A percentile compares a stretch with the other conserved stretches of the same genome.
Evolutionary conservation across 192 early-diverging fungal species (phyloP).

Genomic region (Gigaspora rosea): DNA sequence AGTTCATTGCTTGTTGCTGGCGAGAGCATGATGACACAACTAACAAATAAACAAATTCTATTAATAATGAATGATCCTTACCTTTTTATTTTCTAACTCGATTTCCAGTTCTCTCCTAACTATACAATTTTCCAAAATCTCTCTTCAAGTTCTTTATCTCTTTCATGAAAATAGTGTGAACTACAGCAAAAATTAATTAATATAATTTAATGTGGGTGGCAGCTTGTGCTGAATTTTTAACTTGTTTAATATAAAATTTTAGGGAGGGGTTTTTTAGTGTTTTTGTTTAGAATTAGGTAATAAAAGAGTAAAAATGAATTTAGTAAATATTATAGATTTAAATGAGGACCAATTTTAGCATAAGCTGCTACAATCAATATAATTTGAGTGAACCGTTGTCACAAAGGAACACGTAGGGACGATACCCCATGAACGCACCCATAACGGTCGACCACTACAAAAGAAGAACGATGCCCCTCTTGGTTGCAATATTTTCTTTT

Average conservation of each 20-base stretch:
- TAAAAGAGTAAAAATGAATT: too few species aligned
- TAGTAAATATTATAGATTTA: too few species aligned
- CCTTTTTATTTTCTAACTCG: slow-evolving; percentile 24
- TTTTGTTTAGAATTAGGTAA: too few species aligned
- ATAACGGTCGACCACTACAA: not conserved
- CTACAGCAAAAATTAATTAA: not conserved
- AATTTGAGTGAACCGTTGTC: slow-evolving; percentile 9
- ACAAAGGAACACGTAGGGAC: slow-evolving; percentile 23
- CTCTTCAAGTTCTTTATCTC: not conserved
- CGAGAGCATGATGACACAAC: not conserved
- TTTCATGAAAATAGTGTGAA: not conserved
- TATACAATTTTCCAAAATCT: slow-evolving; percentile 1
- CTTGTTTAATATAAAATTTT: too few species aligned
- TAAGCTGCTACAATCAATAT: not conserved
- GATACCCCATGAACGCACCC: not conserved
- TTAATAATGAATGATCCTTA: not conserved
- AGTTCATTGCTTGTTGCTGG: slow-evolving; percentile 1
- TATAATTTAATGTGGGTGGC: too few species aligned
- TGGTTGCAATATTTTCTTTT: not conserved
- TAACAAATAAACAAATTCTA: slow-evolving; percentile 4
- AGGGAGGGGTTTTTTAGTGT: too few species aligned
- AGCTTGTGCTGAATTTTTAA: too few species aligned
- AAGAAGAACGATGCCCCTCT: not conserved
- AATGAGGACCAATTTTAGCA: too few species aligned
- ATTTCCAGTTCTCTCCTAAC: not conserved